Evolutionary conservation across 2,329 filamentous ascomycete genomes (phyloP).

Genomic region (Fusarium palustre): DNA sequence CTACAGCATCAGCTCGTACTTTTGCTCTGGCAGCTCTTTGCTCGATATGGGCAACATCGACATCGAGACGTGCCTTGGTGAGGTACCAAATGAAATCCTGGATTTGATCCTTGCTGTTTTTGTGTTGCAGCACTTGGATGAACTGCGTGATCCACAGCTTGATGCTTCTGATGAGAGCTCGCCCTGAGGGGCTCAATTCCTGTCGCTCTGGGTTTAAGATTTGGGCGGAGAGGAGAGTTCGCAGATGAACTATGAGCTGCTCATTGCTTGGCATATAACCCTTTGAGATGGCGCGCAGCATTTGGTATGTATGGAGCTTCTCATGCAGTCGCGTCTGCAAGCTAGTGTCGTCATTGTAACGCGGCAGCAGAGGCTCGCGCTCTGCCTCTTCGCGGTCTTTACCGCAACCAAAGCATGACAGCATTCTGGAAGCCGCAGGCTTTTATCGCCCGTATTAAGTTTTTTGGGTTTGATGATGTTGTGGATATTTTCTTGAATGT

Average conservation of each 20-base stretch:
- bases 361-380: slow-evolving; percentile 82
- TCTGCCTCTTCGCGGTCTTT: slow-evolving; percentile 66
- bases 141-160: slow-evolving; percentile 82
- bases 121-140: slow-evolving; percentile 83
- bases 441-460: not conserved
- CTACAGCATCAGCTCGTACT: slow-evolving; percentile 51
- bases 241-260: slow-evolving; percentile 82
- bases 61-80: slow-evolving; percentile 73
- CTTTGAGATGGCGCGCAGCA: slow-evolving; percentile 81
- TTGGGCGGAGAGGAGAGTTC: slow-evolving; percentile 81
- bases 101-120: slow-evolving; percentile 86
- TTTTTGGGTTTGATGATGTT: not conserved
- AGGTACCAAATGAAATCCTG: slow-evolving; percentile 94
- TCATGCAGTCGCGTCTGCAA: slow-evolving; percentile 83
- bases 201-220: slow-evolving; percentile 76
- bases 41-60: slow-evolving; percentile 49
- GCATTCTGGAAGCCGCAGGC: slow-evolving; percentile 53
- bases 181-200: slow-evolving; percentile 82
- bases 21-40: slow-evolving; percentile 48
- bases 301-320: slow-evolving; percentile 94
- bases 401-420: slow-evolving; percentile 73
- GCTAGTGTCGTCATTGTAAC: slow-evolving; percentile 83
- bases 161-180: slow-evolving; percentile 75
- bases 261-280: slow-evolving; percentile 95
- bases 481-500: not conserved